Conservation (phyloP, 192 early-diverging fungal species). For the Spizellomyces punctatus region DNA sequence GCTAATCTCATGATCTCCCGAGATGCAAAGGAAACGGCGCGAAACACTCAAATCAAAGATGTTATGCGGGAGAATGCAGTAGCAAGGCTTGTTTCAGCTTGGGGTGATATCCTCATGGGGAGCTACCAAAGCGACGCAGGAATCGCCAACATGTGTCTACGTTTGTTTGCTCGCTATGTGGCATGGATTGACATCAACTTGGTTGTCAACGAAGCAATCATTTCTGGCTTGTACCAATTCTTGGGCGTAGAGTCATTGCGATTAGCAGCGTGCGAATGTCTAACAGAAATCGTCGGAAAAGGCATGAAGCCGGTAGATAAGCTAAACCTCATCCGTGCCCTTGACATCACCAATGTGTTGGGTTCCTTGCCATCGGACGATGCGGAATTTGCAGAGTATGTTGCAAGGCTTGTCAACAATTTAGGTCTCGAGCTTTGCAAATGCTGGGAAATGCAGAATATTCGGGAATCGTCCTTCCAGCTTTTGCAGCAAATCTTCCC, state of each 20-base stretch:
- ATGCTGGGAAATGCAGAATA: slow-evolving; percentile 58
- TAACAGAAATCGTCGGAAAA: slow-evolving; percentile 85
- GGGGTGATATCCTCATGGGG: slow-evolving; percentile 74
- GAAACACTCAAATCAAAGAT: slow-evolving; percentile 89
- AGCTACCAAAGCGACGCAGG: slow-evolving; percentile 56
- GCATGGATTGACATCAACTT: slow-evolving; percentile 94
- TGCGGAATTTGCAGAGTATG: slow-evolving; percentile 66
- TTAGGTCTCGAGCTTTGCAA: slow-evolving; percentile 74
- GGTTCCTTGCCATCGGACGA: slow-evolving; percentile 43
- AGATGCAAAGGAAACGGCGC: slow-evolving; percentile 60
- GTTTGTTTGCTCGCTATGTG: slow-evolving; percentile 85
- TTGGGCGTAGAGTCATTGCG: slow-evolving; percentile 59
- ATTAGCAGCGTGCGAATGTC: slow-evolving; percentile 77
- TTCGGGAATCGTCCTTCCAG: slow-evolving; percentile 55
- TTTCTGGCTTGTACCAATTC: slow-evolving; percentile 74
- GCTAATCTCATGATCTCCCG: slow-evolving; percentile 73
- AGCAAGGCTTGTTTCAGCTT: slow-evolving; percentile 67
- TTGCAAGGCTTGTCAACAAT: slow-evolving; percentile 72
- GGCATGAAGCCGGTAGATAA: slow-evolving; percentile 93
- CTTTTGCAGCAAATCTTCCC: slow-evolving; percentile 78
- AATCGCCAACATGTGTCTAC: slow-evolving; percentile 68
- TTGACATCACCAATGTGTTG: slow-evolving; percentile 61
- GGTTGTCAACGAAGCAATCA: slow-evolving; percentile 81
- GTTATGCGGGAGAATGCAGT: slow-evolving; percentile 83
- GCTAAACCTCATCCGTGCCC: slow-evolving; percentile 77